Conservation (phyloP, 495 filamentous ascomycete species). For the Penicillium waksmanii region DNA sequence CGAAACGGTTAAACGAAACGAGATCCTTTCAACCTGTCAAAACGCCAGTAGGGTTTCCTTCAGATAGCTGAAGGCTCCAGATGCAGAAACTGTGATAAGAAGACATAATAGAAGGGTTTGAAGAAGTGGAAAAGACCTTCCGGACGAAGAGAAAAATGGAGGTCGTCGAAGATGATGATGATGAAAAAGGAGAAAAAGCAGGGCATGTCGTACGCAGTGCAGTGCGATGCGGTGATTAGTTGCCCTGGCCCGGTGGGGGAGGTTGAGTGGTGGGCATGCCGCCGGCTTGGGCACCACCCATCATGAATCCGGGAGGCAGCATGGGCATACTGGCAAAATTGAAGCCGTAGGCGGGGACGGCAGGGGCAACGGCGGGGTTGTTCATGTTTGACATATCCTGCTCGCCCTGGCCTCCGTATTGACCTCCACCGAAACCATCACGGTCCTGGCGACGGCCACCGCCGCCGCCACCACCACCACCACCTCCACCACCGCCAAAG, state of each 20-base stretch:
- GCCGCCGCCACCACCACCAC: slow-evolving; percentile 33
- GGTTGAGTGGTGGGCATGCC: slow-evolving; percentile 41
- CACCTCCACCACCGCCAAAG: slow-evolving; percentile 24
- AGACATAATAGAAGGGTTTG: slow-evolving; percentile 7
- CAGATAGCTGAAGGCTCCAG: slow-evolving; percentile 10
- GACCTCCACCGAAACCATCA: slow-evolving; percentile 44
- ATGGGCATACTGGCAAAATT: slow-evolving; percentile 70
- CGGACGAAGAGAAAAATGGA: slow-evolving; percentile 8
- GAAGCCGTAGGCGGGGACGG: slow-evolving; percentile 70
- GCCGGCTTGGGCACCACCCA: slow-evolving; percentile 47
- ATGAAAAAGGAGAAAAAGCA: not conserved
- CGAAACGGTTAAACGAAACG: slow-evolving; percentile 1
- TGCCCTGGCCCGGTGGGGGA: slow-evolving; percentile 51
- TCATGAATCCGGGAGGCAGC: slow-evolving; percentile 67
- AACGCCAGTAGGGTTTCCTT: slow-evolving; percentile 10
- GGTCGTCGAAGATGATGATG: slow-evolving; percentile 9
- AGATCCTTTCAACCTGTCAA: slow-evolving; percentile 8
- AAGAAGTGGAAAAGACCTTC: slow-evolving; percentile 9
- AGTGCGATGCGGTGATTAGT: slow-evolving; percentile 19
- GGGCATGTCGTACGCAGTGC: not conserved
- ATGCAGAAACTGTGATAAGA: slow-evolving; percentile 12
- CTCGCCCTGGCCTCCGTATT: slow-evolving; percentile 26
- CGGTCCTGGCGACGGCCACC: slow-evolving; percentile 47
- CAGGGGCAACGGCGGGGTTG: slow-evolving; percentile 60
- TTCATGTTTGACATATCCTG: slow-evolving; percentile 50